A percentile compares a stretch with the other conserved stretches of the same genome.
phyloP scores from a whole-genome alignment of 371 early-diverging fungal genomes.

The Mortierella sp. region DNA sequence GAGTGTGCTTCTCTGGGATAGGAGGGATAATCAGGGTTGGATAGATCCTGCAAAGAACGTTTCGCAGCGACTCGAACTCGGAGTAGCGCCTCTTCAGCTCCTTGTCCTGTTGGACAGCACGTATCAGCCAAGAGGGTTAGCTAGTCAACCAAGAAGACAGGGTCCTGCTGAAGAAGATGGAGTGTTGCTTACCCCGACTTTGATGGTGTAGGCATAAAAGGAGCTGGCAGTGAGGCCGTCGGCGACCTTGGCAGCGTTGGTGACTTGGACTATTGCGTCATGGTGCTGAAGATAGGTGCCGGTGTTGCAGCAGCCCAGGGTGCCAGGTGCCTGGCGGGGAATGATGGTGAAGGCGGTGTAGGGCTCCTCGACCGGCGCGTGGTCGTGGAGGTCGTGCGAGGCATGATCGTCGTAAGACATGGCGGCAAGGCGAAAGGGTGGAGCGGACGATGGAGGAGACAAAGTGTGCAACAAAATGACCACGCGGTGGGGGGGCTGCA shows the following conservation, averaged over 20 bases:
- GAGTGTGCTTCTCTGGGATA: constrained; percentile 94
- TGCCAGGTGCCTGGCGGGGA: constrained; percentile 46
- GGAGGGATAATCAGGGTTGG: constrained; percentile 91
- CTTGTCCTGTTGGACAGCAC: constrained; percentile 54
- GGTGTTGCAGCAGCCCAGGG: constrained; percentile 34
- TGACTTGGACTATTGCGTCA: constrained; percentile 42
- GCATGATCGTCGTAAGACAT: constrained; percentile 19
- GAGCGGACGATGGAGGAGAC: neutral
- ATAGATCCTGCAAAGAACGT: constrained; percentile 75
- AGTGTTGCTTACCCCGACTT: constrained; percentile 56
- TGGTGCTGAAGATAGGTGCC: constrained; percentile 31
- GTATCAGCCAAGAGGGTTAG: neutral
- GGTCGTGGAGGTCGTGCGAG: constrained; percentile 11
- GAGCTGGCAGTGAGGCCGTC: constrained; percentile 50
- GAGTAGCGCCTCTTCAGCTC: constrained; percentile 88
- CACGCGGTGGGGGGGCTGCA: too few relatives aligned
- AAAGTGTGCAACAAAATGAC: neutral
- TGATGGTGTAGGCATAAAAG: constrained; percentile 66
- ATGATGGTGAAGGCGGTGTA: constrained; percentile 53
- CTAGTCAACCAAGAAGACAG: too few relatives aligned
- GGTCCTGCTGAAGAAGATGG: neutral
- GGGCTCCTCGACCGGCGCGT: constrained; percentile 14
- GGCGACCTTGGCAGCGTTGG: constrained; percentile 42
- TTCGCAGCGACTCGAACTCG: constrained; percentile 92
- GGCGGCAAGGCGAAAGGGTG: constrained; percentile 10